These are phyloP conservation scores for Thecaphora frezii DNA, from an alignment of 1,284 basidiomycete species.

Conservation along the genomic window DNA sequence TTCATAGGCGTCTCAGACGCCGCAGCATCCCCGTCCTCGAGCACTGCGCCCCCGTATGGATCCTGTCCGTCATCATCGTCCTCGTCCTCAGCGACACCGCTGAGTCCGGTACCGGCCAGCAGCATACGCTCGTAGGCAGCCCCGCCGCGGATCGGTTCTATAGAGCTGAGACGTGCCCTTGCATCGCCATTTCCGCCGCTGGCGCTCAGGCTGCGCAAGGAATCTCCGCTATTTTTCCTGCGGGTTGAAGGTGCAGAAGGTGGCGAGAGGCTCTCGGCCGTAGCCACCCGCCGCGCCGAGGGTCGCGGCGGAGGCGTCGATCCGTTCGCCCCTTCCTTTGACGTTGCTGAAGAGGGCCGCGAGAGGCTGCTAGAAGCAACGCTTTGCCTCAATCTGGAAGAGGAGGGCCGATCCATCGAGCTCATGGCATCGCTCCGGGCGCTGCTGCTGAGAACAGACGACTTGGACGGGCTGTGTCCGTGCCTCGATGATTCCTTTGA, in stretches of 20 bases:
- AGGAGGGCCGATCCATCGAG: background rate
- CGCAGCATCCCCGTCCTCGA: slow-evolving; percentile 18
- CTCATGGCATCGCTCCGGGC: background rate
- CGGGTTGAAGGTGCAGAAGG: background rate
- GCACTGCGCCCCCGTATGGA: slow-evolving; percentile 37
- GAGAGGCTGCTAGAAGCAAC: no score
- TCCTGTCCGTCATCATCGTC: slow-evolving; percentile 44
- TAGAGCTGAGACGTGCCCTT: slow-evolving; percentile 45
- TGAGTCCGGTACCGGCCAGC: slow-evolving; percentile 43
- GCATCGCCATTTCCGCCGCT: slow-evolving; percentile 36
- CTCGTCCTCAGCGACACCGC: slow-evolving; percentile 39
- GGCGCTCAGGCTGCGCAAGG: slow-evolving; percentile 12
- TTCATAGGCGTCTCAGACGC: slow-evolving; percentile 3
- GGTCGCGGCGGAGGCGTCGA: background rate
- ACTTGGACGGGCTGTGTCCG: background rate
- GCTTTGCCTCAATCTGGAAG: no score
- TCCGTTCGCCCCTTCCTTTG: no score
- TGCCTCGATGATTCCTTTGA: background rate
- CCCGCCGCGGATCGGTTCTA: slow-evolving; percentile 48
- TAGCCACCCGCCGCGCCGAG: background rate
- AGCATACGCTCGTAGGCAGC: slow-evolving; percentile 53
- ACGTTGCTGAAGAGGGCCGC: no score
- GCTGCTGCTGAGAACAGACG: background rate
- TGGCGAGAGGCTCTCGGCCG: background rate
- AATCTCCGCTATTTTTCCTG: slow-evolving; percentile 24